A percentile compares a stretch with the other conserved stretches of the same genome.
Conservation (phyloP, 2,329 filamentous ascomycete genomes). For the Neonectria magnoliae region DNA sequence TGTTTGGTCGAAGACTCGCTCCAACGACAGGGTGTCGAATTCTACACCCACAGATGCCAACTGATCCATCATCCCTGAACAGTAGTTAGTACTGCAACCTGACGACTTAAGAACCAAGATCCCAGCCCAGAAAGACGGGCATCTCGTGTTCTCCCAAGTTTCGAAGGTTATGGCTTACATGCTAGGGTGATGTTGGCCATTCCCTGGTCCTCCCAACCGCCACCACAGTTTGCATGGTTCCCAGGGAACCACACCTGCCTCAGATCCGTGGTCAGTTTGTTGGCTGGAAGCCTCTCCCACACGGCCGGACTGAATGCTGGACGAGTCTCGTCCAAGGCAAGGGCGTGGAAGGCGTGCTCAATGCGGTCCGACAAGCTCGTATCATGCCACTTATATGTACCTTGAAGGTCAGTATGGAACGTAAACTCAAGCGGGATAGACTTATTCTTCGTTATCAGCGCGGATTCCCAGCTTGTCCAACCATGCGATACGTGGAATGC, state of each 20-base stretch:
- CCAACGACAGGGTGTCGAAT: conserved; percentile 55
- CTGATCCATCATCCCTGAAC: conserved; percentile 66
- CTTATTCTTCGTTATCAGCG: conserved; percentile 58
- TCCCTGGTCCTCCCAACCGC: conserved; percentile 68
- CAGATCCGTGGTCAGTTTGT: conserved; percentile 54
- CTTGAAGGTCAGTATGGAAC: conserved; percentile 43
- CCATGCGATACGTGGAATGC: conserved; percentile 57
- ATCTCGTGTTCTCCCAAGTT: background rate
- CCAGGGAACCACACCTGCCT: conserved; percentile 75
- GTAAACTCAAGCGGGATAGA: conserved; percentile 31
- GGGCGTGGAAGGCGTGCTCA: conserved; percentile 67
- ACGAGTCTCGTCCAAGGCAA: conserved; percentile 67
- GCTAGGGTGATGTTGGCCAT: conserved; percentile 52
- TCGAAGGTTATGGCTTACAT: conserved; percentile 46
- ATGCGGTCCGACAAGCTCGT: conserved; percentile 63
- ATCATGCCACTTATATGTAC: conserved; percentile 63
- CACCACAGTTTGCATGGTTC: conserved; percentile 76
- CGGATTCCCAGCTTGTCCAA: conserved; percentile 59
- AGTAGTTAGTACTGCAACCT: background rate
- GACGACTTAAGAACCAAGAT: background rate
- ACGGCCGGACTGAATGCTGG: conserved; percentile 64
- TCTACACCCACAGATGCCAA: conserved; percentile 62
- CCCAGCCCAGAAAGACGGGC: background rate
- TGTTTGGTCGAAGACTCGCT: conserved; percentile 52
- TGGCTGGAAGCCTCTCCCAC: conserved; percentile 58